A percentile compares a stretch with the other conserved stretches of the same genome.
These are phyloP conservation scores for Hyphodiscus hymeniophilus DNA, from an alignment of 495 filamentous ascomycete genomes.

Conservation along the genomic window DNA sequence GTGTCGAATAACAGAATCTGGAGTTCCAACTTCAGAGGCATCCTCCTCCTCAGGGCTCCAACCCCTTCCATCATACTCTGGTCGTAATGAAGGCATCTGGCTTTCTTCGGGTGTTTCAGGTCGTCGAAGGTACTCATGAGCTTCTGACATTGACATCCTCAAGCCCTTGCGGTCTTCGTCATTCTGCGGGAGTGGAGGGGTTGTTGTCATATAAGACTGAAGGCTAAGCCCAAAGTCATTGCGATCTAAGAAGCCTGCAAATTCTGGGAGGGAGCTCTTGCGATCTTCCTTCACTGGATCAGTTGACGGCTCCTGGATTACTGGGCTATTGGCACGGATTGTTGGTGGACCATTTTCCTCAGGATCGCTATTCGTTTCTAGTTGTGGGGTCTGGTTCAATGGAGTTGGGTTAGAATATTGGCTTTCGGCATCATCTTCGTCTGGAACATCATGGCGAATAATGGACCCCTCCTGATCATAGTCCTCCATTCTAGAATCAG, in stretches of 20 bases:
- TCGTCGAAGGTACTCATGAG: constrained; percentile 45
- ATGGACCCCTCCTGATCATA: constrained; percentile 36
- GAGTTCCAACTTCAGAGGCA: constrained; percentile 65
- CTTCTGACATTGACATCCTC: constrained; percentile 40
- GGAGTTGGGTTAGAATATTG: constrained; percentile 37
- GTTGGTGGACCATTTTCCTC: constrained; percentile 31
- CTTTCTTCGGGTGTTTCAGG: constrained; percentile 49
- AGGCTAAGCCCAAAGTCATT: constrained; percentile 44
- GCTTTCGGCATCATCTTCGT: constrained; percentile 32
- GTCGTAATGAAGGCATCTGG: constrained; percentile 27
- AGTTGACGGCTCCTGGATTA: constrained; percentile 24
- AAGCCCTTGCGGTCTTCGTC: constrained; percentile 4
- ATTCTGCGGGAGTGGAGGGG: constrained; percentile 31
- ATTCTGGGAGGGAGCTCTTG: constrained; percentile 37
- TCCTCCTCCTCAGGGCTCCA: constrained; percentile 46
- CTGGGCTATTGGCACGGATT: constrained; percentile 22
- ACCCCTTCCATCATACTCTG: constrained; percentile 46
- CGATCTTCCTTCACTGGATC: constrained; percentile 16
- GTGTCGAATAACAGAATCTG: constrained; percentile 90
- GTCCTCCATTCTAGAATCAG: constrained; percentile 21
- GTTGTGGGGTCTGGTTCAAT: constrained; percentile 12
- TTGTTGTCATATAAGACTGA: constrained; percentile 41
- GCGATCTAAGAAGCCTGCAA: constrained; percentile 34
- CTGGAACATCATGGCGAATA: constrained; percentile 33
- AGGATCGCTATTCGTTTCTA: constrained; percentile 18